phyloP scores from a whole-genome alignment of 1,284 basidiomycete species.

The Golubevia sp. region DNA sequence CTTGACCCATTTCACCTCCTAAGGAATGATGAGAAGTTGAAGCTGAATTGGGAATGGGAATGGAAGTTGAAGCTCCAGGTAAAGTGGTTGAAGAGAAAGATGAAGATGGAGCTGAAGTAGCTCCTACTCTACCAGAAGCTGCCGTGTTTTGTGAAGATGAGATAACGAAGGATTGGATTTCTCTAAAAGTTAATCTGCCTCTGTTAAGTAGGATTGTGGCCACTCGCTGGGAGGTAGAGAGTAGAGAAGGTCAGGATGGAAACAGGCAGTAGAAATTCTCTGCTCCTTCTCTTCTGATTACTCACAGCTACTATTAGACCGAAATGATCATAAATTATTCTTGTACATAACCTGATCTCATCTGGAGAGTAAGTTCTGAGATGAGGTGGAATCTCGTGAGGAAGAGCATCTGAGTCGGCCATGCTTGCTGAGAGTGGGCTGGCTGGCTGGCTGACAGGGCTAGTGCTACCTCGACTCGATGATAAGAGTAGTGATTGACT shows the following conservation, averaged over 20 bases:
- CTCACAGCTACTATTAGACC: slow-evolving; percentile 43
- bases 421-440: no score
- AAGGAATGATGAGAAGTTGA: slow-evolving; percentile 16
- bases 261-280: slow-evolving; percentile 6
- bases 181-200: slow-evolving; percentile 46
- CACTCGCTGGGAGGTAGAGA: slow-evolving; percentile 18
- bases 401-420: no score
- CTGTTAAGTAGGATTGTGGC: slow-evolving; percentile 40
- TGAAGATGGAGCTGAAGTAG: slow-evolving; percentile 8
- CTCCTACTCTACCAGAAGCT: slow-evolving; percentile 7
- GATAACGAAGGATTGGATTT: slow-evolving; percentile 42
- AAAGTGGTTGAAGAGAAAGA: neutral
- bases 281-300: neutral
- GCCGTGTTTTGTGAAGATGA: slow-evolving; percentile 20
- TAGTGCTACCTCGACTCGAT: no score
- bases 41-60: slow-evolving; percentile 4
- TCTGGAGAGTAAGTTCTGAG: slow-evolving; percentile 35
- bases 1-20: slow-evolving; percentile 3
- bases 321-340: slow-evolving; percentile 56
- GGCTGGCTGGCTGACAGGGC: no score
- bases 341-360: slow-evolving; percentile 50
- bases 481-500: no score
- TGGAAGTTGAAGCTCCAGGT: slow-evolving; percentile 12
- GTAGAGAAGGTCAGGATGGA: neutral
- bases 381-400: no score